phyloP scores from a whole-genome alignment of 73 alveolate species.

The Breviolum minutum region DNA sequence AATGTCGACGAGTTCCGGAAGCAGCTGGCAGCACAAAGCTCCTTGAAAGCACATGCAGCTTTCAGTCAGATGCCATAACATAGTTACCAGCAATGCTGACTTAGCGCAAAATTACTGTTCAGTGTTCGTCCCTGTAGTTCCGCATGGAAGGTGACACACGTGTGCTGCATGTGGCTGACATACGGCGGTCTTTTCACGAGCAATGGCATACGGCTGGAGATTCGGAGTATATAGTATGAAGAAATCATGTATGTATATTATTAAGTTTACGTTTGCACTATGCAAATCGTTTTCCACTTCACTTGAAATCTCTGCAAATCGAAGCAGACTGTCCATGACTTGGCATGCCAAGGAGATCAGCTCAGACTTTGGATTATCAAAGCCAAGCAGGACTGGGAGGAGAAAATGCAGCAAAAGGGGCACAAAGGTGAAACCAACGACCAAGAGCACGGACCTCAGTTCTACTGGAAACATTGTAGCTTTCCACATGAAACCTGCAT shows the following conservation, averaged over 20 bases:
- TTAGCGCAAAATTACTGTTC: background rate
- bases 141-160: too few relatives aligned
- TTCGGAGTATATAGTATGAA: too few relatives aligned
- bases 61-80: too few relatives aligned
- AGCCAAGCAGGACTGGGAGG: slow-evolving; percentile 94
- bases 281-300: too few relatives aligned
- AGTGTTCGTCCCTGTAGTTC: background rate
- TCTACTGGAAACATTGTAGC: background rate
- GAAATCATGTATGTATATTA: too few relatives aligned
- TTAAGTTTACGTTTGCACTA: too few relatives aligned
- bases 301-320: too few relatives aligned
- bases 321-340: too few relatives aligned
- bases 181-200: too few relatives aligned
- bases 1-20: slow-evolving; percentile 83
- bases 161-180: too few relatives aligned
- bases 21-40: slow-evolving; percentile 64
- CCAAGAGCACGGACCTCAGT: slow-evolving; percentile 46
- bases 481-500: background rate
- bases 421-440: slow-evolving; percentile 87
- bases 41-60: background rate
- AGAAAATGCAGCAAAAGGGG: background rate
- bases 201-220: too few relatives aligned
- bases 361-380: slow-evolving; percentile 87
- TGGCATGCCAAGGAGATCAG: slow-evolving; percentile 20
- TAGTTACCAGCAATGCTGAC: too few relatives aligned